Percentiles rank a stretch among this genome's conserved stretches.
Conservation (phyloP, 2,329 filamentous ascomycete genomes). For the Penicillium sp. region DNA sequence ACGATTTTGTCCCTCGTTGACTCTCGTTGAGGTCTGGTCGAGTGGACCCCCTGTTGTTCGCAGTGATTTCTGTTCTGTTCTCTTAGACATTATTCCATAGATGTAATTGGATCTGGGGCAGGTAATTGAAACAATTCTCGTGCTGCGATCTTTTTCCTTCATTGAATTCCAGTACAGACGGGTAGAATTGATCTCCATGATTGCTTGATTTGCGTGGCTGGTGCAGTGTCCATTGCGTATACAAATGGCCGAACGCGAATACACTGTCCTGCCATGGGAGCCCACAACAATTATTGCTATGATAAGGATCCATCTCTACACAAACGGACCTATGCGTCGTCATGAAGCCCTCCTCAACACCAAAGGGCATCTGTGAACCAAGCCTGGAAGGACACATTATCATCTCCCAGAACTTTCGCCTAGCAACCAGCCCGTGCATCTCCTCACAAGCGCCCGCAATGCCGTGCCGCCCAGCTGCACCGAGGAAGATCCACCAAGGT, state of each 20-base stretch:
- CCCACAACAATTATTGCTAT: neutral
- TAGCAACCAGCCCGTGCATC: neutral
- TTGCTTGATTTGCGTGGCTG: neutral
- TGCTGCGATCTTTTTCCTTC: neutral
- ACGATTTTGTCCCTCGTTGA: slow-evolving; percentile 11
- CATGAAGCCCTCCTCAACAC: neutral
- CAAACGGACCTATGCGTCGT: too few relatives aligned
- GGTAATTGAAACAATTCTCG: neutral
- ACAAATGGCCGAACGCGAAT: neutral
- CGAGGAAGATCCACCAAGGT: neutral
- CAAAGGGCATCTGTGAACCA: too few relatives aligned
- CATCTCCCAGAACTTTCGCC: neutral
- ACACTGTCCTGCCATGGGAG: neutral
- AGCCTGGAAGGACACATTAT: too few relatives aligned
- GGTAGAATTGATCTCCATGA: neutral
- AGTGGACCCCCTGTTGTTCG: neutral
- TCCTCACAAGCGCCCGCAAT: neutral
- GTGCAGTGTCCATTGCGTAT: neutral
- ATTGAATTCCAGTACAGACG: neutral
- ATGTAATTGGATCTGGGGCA: neutral
- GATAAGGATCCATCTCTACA: neutral
- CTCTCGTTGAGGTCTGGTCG: slow-evolving; percentile 3
- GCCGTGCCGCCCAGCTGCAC: neutral
- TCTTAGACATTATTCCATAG: slow-evolving; percentile 4
- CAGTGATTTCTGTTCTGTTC: neutral